Percentiles rank a stretch among this genome's conserved stretches.
Evolutionary conservation across 768 basidiomycete species (phyloP).

Genomic region (Peribolospora baueri): DNA sequence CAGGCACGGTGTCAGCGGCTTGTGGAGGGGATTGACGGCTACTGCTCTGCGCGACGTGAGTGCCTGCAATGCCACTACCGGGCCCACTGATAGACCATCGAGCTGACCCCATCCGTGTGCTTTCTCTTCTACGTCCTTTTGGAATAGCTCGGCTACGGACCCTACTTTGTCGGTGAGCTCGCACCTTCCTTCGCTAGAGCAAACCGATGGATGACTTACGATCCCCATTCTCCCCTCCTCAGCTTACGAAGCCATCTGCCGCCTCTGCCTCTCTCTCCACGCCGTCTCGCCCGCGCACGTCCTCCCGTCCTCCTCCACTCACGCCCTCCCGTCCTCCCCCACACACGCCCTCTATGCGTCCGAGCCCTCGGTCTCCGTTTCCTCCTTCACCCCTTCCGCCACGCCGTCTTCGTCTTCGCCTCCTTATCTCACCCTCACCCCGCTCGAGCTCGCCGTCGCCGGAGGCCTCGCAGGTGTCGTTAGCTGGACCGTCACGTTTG

Average conservation of each 20-base stretch:
- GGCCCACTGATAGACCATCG: no score
- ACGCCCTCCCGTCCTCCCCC: constrained; percentile 9
- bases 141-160: constrained; percentile 36
- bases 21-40: constrained; percentile 51
- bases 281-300: constrained; percentile 7
- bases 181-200: constrained; percentile 1
- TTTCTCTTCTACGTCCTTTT: no score
- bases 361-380: background rate
- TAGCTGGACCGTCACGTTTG: constrained; percentile 63
- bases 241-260: constrained; percentile 20
- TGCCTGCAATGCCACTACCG: no score
- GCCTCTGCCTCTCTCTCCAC: background rate
- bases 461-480: constrained; percentile 52
- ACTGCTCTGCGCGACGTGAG: constrained; percentile 47
- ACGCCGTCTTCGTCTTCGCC: background rate
- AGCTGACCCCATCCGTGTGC: no score
- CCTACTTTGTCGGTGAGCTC: constrained; percentile 56
- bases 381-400: constrained; percentile 7
- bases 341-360: constrained; percentile 1
- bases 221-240: background rate
- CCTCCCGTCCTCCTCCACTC: no score
- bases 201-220: constrained; percentile 4
- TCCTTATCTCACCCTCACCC: constrained; percentile 4
- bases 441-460: constrained; percentile 34
- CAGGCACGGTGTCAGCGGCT: constrained; percentile 33